These are phyloP conservation scores for Aspergillus brunneoviolaceus DNA, from an alignment of 2,329 filamentous ascomycete species.

Conservation along the genomic window DNA sequence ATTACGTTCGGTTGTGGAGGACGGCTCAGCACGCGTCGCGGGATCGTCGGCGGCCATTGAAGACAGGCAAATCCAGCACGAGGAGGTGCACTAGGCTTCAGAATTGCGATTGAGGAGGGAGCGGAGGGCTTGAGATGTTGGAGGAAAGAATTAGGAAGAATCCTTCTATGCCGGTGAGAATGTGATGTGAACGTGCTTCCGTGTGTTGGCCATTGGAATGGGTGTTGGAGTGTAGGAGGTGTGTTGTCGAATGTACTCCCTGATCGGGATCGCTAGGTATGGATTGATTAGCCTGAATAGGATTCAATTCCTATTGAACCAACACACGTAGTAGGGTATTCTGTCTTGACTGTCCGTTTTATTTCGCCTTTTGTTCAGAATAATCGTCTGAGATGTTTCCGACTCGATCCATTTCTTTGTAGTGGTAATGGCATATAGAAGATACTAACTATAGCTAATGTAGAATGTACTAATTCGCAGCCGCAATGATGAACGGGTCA, in stretches of 20 bases:
- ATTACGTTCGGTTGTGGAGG: conserved; percentile 62
- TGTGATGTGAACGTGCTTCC: conserved; percentile 4
- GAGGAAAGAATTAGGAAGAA: not conserved
- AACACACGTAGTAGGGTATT: not conserved
- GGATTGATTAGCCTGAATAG: not conserved
- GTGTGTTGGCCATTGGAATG: conserved; percentile 14
- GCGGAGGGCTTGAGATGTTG: not conserved
- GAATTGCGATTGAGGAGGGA: not conserved
- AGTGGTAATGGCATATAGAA: too few relatives aligned
- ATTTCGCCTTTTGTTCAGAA: not conserved
- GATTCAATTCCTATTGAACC: not conserved
- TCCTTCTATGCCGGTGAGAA: not conserved
- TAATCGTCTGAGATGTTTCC: not conserved
- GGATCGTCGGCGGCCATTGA: conserved; percentile 33
- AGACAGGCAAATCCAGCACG: not conserved
- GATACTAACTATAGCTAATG: too few relatives aligned
- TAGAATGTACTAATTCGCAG: too few relatives aligned
- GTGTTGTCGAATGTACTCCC: not conserved
- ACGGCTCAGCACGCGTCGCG: conserved; percentile 29
- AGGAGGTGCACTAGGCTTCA: not conserved
- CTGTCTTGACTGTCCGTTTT: not conserved
- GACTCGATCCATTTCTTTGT: too few relatives aligned
- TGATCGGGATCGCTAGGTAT: not conserved
- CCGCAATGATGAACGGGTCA: conserved; percentile 4
- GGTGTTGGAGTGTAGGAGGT: not conserved